Evolutionary conservation across 2,329 filamentous ascomycete species (phyloP).

Genomic region (Mariannaea sp.): DNA sequence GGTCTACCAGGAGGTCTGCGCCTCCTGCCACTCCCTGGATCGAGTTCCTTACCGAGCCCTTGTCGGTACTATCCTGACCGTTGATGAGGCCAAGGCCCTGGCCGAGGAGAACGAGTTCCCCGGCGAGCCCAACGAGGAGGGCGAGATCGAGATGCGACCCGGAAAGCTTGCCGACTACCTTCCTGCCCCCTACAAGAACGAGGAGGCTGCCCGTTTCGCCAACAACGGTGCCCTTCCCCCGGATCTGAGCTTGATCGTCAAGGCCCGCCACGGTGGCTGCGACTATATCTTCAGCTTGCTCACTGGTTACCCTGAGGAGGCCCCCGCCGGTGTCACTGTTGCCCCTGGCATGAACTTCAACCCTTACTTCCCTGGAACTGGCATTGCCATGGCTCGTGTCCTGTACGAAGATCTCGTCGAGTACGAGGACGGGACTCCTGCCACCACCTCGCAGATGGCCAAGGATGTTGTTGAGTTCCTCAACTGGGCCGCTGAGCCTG

Average conservation of each 20-base stretch:
- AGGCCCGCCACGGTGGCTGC: slow-evolving; percentile 96
- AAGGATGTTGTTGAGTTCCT: slow-evolving; percentile 99
- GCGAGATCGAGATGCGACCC: slow-evolving; percentile 96
- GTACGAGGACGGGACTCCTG: slow-evolving; percentile 95
- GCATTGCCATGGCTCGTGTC: slow-evolving; percentile 98
- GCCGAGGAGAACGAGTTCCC: slow-evolving; percentile 99
- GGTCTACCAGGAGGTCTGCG: slow-evolving; percentile 98
- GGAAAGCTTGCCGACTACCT: slow-evolving; percentile 99
- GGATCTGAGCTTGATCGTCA: slow-evolving; percentile 96
- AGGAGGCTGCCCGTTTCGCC: slow-evolving; percentile 95
- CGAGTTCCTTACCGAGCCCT: slow-evolving; percentile 92
- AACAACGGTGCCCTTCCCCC: slow-evolving; percentile 98
- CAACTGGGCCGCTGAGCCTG: slow-evolving; percentile 98
- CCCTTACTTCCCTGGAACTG: slow-evolving; percentile 98
- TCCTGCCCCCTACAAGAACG: slow-evolving; percentile 95
- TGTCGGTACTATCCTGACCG: slow-evolving; percentile 90
- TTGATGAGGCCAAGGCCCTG: slow-evolving; percentile 96
- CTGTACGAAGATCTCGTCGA: slow-evolving; percentile 97
- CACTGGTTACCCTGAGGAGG: slow-evolving; percentile 96
- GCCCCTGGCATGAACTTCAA: slow-evolving; percentile 98
- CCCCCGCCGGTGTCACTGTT: slow-evolving; percentile 85
- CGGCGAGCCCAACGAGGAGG: slow-evolving; percentile 95
- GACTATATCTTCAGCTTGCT: slow-evolving; percentile 98
- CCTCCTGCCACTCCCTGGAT: slow-evolving; percentile 93
- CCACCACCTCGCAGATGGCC: slow-evolving; percentile 97